Percentiles rank a stretch among this genome's conserved stretches.
Conservation (phyloP, 2,329 filamentous ascomycete species). For the Ophiostoma triangulosporum region DNA sequence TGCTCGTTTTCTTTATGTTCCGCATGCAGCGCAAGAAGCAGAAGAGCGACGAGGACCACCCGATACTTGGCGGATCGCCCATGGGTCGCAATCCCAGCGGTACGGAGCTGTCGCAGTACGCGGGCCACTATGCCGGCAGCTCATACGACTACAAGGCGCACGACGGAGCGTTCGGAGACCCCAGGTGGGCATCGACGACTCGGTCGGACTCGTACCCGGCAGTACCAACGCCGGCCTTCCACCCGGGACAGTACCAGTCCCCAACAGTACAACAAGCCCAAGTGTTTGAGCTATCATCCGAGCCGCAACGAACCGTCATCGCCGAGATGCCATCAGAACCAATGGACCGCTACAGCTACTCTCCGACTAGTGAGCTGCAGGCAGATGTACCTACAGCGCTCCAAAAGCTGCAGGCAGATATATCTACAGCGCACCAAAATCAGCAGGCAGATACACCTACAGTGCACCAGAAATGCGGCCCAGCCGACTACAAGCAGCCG, state of each 20-base stretch:
- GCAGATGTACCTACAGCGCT: not conserved
- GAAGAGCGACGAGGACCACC: conserved; percentile 18
- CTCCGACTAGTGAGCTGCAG: too few relatives aligned
- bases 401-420: too few relatives aligned
- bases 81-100: conserved; percentile 14
- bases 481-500: not conserved
- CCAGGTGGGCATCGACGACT: not conserved
- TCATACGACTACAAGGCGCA: conserved; percentile 7
- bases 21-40: conserved; percentile 15
- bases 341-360: not conserved
- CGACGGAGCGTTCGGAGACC: not conserved
- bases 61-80: conserved; percentile 15
- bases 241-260: not conserved
- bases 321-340: conserved; percentile 18
- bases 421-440: too few relatives aligned
- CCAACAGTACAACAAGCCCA: not conserved
- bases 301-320: conserved; percentile 1
- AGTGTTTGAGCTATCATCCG: not conserved
- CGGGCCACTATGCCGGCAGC: not conserved
- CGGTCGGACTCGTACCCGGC: conserved; percentile 1
- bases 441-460: not conserved
- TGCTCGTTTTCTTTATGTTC: conserved; percentile 14
- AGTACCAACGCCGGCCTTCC: not conserved
- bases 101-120: conserved; percentile 1
- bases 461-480: not conserved